Base-by-base conservation (phyloP, 1,284 basidiomycete genomes). In the Hemileia vastatrix region DNA sequence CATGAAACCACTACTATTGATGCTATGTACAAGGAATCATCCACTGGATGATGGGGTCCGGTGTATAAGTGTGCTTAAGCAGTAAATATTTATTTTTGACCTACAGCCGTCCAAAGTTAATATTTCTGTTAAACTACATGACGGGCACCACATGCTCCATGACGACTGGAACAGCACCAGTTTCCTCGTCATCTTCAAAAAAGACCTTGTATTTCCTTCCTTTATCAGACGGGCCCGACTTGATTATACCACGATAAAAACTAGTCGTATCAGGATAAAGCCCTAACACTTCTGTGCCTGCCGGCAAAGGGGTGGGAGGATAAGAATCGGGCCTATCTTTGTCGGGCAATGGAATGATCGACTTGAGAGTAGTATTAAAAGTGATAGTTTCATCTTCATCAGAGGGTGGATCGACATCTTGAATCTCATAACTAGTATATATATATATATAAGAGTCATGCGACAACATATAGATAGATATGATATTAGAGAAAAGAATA, bases 211-310 rank as follows among this genome's bases (percentile, higher is more conserved):
- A 74, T 6, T 62, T 31, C n/a, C 55, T 68, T n/a, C 67, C 68
- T 8, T 54, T 45, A 8, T 63, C 65, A 24, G 18, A 57, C 1
- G 3, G 54, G 40, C 1, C 43, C 53, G 24, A 77, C 66, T 60
- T 53, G 54, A 81, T 77, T 0, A 73, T 73, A 1, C 78, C 79
- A 5, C 72, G 70, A 68, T 81, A 81, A 67, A 81, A 80, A 0
- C 74, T 73, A 0, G 79, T 80, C 6, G 80, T 81, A 44, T 80
- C 80, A 5, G 80, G 80, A 58, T 80, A 81, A 23, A 79, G 68
- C 0, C 77, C 80, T 52, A 80, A 72, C 43, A 80, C 79, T 33
- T 68, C 64, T 1, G 76, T 73, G 1, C 76, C 75, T 9, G 67
- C 58, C 0, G 78, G 72, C 57, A 73, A 77, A 47, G 76, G 74